Evolutionary conservation across 2,329 filamentous ascomycete species (phyloP), one percentile per base, ranked within the genome.

Genomic region (Aspergillus sp.): DNA sequence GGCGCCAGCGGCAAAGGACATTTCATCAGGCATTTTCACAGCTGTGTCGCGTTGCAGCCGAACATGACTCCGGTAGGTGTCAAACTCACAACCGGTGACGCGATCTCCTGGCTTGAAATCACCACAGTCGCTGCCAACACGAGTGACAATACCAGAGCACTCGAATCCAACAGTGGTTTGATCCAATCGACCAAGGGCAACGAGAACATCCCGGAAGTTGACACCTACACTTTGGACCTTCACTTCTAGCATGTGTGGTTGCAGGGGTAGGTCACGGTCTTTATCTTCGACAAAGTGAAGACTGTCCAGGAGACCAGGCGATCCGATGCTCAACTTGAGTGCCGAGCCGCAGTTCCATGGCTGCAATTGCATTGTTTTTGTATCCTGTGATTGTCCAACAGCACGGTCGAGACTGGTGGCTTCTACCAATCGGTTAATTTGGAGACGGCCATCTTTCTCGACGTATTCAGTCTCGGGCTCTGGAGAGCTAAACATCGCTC

Each of bases 181-280:
- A 8, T 48, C 47, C 6, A 65, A 28, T 33, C 66, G 62, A 5
- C 67, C 67, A 58, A 66, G 65, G 2, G 61, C 52, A 4, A 64
- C 55, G 38, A 63, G 57, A 13, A 67, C 57, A 46, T 69, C 65
- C 26, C 59, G 59, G 50, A 66, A 65, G 42, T 67, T 68, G 30
- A 68, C 47, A 11, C 60, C 58, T 0, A 54, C 56, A 7, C 63
- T 62, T 39, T 66, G 67, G 41, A 65, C 58, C 37, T 61, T 53
- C 27, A 70, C 53, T 27, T 68, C 65, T 8, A 69, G 53, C 2
- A 62, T 43, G 13, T 63, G 46, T 4, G 52, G 52, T 7, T 37
- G 36, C 26, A 57, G 27, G 6, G 49, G 50, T 7, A 29, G 27
- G 8, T 42, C 40, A 19, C 19, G 19, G 19, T 19, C 19, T n/a